Base-by-base conservation (phyloP, 2,329 filamentous ascomycete genomes). In the Rosellinia necatrix region DNA sequence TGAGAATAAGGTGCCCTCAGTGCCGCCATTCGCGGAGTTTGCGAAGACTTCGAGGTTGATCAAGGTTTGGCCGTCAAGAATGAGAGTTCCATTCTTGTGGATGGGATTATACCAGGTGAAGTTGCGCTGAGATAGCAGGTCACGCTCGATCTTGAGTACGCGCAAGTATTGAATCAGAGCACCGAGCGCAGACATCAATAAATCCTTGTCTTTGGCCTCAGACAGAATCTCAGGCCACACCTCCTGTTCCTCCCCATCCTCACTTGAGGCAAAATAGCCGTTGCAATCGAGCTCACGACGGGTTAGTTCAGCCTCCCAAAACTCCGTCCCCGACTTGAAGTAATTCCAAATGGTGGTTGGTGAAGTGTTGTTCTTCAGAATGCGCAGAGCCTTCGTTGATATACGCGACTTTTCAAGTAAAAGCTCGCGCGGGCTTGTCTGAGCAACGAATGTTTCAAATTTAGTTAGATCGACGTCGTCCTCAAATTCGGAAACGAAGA, bases 11-110 rank as follows among this genome's bases (percentile, higher is more conserved):
- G 94, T 97, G 6, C 94, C 94, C 34, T 96, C 89, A 0, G 81
- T 71, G 12, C 91, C 86, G 6, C 92, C 93, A 68, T 97, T 93
- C 63, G 89, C 91, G 0, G 88, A 92, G 73, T 99, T 99, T 65
- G 91, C 84, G 65, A 99, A 99, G 4, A 99, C 84, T 71, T 99
- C 94, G n/a, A 99, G 85, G 68, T 99, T 99, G 78, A 96, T 96
- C 65, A 99, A 80, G 19, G 92, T 97, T 71, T 99, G 94, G 0
- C 94, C 94, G 66, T 99, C 94, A 1, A 99, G 81, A 8, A 99
- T 89, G 40, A 99, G 78, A 25, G 91, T 97, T 10, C 92, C 91
- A 70, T 97, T 96, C 68, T 89, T 89, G 53, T 85, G 84, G 48
- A 99, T 97, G 0, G 94, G 94, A 69, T 89, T 92, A 72, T 99